Evolutionary conservation across 2,329 filamentous ascomycete species (phyloP).

Genomic region (Talaromyces albobiverticillius): DNA sequence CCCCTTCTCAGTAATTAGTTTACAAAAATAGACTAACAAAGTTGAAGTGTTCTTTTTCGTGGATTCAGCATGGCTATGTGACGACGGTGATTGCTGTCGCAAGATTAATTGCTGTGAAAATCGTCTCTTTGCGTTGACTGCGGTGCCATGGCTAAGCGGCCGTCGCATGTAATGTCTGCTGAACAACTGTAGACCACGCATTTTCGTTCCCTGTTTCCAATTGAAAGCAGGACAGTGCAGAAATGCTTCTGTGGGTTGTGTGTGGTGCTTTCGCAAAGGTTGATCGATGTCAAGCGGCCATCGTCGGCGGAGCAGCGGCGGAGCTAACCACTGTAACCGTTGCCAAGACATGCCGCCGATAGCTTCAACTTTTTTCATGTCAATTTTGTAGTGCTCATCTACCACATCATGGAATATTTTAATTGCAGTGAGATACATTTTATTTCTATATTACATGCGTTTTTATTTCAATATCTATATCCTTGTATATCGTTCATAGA

Average conservation of each 20-base stretch:
- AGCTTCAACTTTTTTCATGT: too few relatives aligned
- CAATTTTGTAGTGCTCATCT: too few relatives aligned
- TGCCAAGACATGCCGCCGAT: neutral
- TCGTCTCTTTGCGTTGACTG: slow-evolving; percentile 21
- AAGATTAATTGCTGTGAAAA: slow-evolving; percentile 32
- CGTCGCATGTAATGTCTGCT: slow-evolving; percentile 4
- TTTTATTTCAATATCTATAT: too few relatives aligned
- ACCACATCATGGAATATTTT: too few relatives aligned
- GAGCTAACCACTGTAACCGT: neutral
- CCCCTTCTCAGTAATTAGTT: neutral
- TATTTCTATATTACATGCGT: too few relatives aligned
- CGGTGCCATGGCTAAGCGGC: slow-evolving; percentile 20
- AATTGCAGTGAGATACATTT: too few relatives aligned
- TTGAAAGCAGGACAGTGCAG: neutral
- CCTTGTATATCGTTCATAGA: too few relatives aligned
- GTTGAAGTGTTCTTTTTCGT: slow-evolving; percentile 54
- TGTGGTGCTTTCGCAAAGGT: too few relatives aligned
- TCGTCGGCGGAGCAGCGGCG: neutral
- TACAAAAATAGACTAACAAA: slow-evolving; percentile 39
- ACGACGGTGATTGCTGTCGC: slow-evolving; percentile 26
- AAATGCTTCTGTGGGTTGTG: neutral
- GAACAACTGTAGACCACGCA: slow-evolving; percentile 4
- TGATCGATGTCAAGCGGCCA: neutral
- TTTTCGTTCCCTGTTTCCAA: neutral
- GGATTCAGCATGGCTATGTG: slow-evolving; percentile 34